Evolutionary conservation across 805 yeast species (phyloP).

Genomic region (Candida chauliodis): DNA sequence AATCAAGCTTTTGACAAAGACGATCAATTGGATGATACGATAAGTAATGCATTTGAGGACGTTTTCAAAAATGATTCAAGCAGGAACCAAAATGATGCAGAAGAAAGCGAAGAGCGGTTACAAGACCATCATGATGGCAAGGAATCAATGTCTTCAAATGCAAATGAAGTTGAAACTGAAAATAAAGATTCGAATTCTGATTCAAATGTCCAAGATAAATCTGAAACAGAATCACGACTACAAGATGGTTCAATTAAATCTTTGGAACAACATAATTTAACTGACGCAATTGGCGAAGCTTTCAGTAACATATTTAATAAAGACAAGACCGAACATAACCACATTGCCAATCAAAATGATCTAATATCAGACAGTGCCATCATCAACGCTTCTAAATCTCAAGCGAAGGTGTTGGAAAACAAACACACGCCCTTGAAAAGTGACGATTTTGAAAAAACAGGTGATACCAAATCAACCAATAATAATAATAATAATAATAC

Average conservation of each 20-base stretch:
- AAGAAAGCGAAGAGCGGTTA: not conserved
- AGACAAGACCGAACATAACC: not conserved
- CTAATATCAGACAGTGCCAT: not conserved
- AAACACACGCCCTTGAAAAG: too few relatives aligned
- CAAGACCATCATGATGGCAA: not conserved
- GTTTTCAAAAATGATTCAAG: constrained; percentile 1
- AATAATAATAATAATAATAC: not conserved
- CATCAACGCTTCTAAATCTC: not conserved
- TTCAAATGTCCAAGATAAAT: not conserved
- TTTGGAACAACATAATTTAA: too few relatives aligned
- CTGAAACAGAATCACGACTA: not conserved
- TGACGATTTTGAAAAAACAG: not conserved
- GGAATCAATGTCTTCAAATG: too few relatives aligned
- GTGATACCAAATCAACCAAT: not conserved
- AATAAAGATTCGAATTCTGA: not conserved
- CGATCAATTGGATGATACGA: constrained; percentile 17
- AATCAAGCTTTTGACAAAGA: too few relatives aligned
- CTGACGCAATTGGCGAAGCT: constrained; percentile 4
- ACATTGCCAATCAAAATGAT: not conserved
- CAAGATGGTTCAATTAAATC: not conserved
- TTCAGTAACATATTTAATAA: not conserved
- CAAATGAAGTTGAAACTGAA: too few relatives aligned
- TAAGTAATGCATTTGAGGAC: constrained; percentile 17
- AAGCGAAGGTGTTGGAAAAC: too few relatives aligned
- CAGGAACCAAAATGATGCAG: not conserved